Evolutionary conservation across 1,139 yeast genomes (phyloP), one percentile per base, ranked within the genome.

Genomic region (Schwanniomyces etchellsii): DNA sequence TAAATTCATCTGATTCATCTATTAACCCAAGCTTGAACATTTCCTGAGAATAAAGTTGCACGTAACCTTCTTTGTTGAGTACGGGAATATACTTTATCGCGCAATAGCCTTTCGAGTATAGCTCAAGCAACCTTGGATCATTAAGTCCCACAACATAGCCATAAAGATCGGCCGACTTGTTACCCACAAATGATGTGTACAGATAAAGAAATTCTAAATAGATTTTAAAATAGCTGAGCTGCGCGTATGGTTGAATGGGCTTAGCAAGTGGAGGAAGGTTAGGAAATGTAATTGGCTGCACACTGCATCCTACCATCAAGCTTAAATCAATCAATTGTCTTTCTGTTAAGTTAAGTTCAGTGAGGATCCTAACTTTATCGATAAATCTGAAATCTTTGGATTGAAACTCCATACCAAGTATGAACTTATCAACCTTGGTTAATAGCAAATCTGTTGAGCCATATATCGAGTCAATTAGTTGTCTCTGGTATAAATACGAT

Each of bases 361-460:
- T 56, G 31, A 86, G 60, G 1, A 86, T 71, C 37, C 70, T 69
- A 12, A 57, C 44, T 44, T 72, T 77, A 37, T 81, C 83, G 32
- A 88, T 65, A 51, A 68, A 83, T 43, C 82, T 68, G 48, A 86
- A 81, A 35, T 72, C 78, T 39, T 71, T 73, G 18, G 71, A 64
- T 34, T 71, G 77, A 40, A 77, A 71, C 40, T 84, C 95, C 70
- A 86, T 70, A 14, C 81, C 77, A 30, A 81, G 56, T 35, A 89
- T 79, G 36, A 86, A 77, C 44, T 76, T 82, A 38, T 82, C 93
- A 24, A 83, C 70, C 24, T 63, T 57, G 11, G 74, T 65, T 50
- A 89, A 62, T 29, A 89, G 60, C 28, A 79, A 67, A 45, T 91
- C 97, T 2, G 89, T 79, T 6, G 96, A 82, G 1, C 95, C 95